Base-by-base conservation (phyloP, 352 stramenopile genomes). In the Phytopythium aichiense region DNA sequence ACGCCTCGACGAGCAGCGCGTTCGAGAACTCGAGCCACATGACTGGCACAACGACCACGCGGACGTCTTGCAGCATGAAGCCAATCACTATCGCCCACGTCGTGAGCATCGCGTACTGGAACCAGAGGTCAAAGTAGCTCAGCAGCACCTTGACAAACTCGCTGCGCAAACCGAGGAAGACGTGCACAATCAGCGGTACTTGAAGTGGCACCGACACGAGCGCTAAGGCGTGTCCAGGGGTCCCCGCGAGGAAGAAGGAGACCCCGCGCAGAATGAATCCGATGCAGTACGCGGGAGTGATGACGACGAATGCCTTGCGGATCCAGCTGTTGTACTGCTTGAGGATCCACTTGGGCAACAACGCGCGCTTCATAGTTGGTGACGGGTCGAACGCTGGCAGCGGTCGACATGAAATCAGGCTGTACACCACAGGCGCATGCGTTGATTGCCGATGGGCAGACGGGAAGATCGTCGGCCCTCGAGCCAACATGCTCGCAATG, bases 1-100 rank as follows among this genome's bases (percentile, higher is more conserved):
- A 58, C 18, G 52, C 31, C 52, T 58, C 52, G 16, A 58, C 15
- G 13, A 58, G 20, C 20, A 58, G 22, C 7, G 31, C 52, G 15
- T 58, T 58, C 35, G 52, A 46, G 33, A 58, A 46, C 52, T 58
- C 52, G 11, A 58, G 8, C 52, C 52, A 58, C 31, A 46, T 58
- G 35, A 58, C 22, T 7, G 52, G 52, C 20, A 22, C 23, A 2
- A 58, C 22, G 16, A 46, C 31, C 16, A 35, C 18, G 31, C 35
- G 33, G 18, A 30, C 28, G 33, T 25, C 35, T 20, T 30, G 30
- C 18, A 43, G 13, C n/a, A 43, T 22, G 18, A 43, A 5, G 7
- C n/a, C 52, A 22, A 58, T 2, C 22, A 46, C 18, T n/a, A 58
- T 5, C 13, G 35, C 11, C 52, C 33, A 48, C 52, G 18, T 7